phyloP scores from a whole-genome alignment of 495 filamentous ascomycete genomes.

The Amphirosellinia nigrospora region DNA sequence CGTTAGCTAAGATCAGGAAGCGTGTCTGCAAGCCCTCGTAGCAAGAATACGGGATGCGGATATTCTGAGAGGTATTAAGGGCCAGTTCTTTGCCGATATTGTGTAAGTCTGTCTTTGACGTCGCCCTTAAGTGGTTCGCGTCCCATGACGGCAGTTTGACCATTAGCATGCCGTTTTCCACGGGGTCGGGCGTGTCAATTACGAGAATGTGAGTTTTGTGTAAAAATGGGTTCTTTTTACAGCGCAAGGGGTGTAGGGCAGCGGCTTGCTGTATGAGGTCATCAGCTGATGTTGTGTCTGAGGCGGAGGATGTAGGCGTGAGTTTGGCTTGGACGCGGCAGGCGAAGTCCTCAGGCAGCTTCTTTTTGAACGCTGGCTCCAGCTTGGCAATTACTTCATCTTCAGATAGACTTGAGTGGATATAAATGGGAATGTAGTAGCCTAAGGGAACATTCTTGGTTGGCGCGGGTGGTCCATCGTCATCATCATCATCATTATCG shows the following conservation, averaged over 20 bases:
- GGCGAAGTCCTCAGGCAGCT: background rate
- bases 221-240: slow-evolving; percentile 25
- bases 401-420: slow-evolving; percentile 9
- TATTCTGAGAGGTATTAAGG: slow-evolving; percentile 9
- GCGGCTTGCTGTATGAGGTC: slow-evolving; percentile 24
- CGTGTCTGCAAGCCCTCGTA: slow-evolving; percentile 30
- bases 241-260: slow-evolving; percentile 26
- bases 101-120: slow-evolving; percentile 22
- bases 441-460: slow-evolving; percentile 8
- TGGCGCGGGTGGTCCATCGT: slow-evolving; percentile 12
- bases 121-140: background rate
- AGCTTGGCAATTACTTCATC: background rate
- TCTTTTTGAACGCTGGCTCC: slow-evolving; percentile 8
- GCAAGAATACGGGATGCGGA: slow-evolving; percentile 32
- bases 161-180: slow-evolving; percentile 30
- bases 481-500: background rate
- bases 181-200: slow-evolving; percentile 27
- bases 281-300: slow-evolving; percentile 14
- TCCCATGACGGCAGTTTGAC: slow-evolving; percentile 30
- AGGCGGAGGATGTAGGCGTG: slow-evolving; percentile 25
- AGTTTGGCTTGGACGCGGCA: slow-evolving; percentile 20
- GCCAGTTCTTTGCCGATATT: slow-evolving; percentile 22
- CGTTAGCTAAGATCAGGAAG: slow-evolving; percentile 28
- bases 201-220: slow-evolving; percentile 28
- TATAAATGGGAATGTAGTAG: slow-evolving; percentile 14